Evolutionary conservation across 352 stramenopile species (phyloP), one percentile per base, ranked within the genome.

Genomic region (Plasmopara muralis): DNA sequence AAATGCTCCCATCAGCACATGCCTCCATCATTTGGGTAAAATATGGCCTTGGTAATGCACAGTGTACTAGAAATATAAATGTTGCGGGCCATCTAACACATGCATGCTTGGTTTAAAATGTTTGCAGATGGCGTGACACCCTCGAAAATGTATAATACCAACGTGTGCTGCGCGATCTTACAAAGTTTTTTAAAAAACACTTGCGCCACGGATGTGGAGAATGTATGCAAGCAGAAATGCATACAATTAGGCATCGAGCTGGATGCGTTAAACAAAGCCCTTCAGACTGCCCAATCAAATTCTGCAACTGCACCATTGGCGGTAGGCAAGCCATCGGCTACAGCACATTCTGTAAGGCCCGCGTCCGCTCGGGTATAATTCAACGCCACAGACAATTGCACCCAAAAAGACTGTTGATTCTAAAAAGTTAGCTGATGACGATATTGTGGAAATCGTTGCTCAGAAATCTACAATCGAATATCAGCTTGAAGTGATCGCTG

Each of bases 181-280:
- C 68, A 79, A 25, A 87, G 74, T 44, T 91, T 88, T 48, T 54
- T 89, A 13, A 77, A 70, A 50, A 72, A 70, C n/a, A 69, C 74
- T 35, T 88, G 77, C 52, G 55, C 71, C 42, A 81, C 66, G 38
- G 78, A 89, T 47, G 56, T 91, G 6, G 76, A 88, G 40, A 74
- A 91, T 47, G 51, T 73, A 13, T 91, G 81, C 69, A 85, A 85
- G 54, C 81, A 91, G 47, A 82, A 81, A 48, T 72, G 65, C 39
- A 75, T 91, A 40, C 80, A 91, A 60, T 47, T 89, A 31, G 72
- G 68, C 33, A 86, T 89, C 50, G 81, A 91, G 52, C 47, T 89
- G 18, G 76, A 89, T 50, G 74, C 78, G 14, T 58, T 86, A 33
- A 69, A 64, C 20, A 73, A 69, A 9, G 56, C 60, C n/a, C 39